Percentiles rank a stretch among this genome's conserved stretches.
Evolutionary conservation across 768 basidiomycete species (phyloP).

Genomic region (Plicaturopsis crispa): DNA sequence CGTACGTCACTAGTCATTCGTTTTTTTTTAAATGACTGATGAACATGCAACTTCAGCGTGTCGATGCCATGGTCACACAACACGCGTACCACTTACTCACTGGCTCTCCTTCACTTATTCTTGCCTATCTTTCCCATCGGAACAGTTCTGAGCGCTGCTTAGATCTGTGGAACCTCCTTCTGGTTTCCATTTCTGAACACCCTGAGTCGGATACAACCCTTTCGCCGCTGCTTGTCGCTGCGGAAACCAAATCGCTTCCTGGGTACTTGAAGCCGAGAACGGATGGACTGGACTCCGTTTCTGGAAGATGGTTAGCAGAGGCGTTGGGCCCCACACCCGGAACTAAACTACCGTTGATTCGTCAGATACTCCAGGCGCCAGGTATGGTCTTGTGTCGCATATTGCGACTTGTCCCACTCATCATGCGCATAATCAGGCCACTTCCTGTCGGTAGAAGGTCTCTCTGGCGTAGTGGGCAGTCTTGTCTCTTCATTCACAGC

Average conservation of each 20-base stretch:
- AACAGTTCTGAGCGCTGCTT: constrained; percentile 19
- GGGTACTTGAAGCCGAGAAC: constrained; percentile 34
- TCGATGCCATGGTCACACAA: constrained; percentile 35
- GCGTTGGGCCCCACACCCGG: constrained; percentile 21
- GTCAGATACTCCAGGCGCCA: constrained; percentile 30
- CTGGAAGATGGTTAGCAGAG: constrained; percentile 30
- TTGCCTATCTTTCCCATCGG: constrained; percentile 44
- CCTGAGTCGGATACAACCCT: constrained; percentile 23
- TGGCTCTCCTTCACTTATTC: constrained; percentile 34
- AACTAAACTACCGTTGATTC: constrained; percentile 23
- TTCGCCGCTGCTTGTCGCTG: constrained; percentile 32
- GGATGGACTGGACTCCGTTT: constrained; percentile 36
- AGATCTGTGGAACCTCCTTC: constrained; percentile 40
- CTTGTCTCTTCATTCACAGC: constrained; percentile 27
- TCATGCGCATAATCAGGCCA: too few species aligned
- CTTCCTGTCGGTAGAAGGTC: constrained; percentile 23
- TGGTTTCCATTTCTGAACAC: constrained; percentile 31
- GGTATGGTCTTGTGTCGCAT: constrained; percentile 27
- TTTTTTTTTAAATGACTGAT: not conserved
- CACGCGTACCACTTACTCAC: constrained; percentile 32
- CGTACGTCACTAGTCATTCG: constrained; percentile 30
- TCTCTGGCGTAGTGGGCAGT: constrained; percentile 22
- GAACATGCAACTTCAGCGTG: constrained; percentile 23
- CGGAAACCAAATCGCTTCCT: constrained; percentile 31
- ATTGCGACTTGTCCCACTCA: too few species aligned